phyloP scores from a whole-genome alignment of 306 rosid species.

The Vigna hirtella region DNA sequence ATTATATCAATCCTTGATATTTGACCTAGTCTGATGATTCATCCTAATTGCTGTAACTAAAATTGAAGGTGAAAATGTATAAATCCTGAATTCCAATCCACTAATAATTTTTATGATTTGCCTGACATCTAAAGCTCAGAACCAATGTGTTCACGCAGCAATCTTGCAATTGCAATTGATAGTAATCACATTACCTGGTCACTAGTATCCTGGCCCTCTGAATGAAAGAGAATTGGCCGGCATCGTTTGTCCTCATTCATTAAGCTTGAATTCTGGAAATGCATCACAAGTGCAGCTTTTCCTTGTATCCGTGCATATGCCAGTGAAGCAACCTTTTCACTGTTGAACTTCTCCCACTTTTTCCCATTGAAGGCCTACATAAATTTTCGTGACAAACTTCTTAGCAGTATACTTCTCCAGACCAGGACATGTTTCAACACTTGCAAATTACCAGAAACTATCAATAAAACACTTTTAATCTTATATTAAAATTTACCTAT shows the following conservation, averaged over 20 bases:
- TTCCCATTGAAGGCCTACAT: slow-evolving; percentile 89
- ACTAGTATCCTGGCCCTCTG: slow-evolving; percentile 79
- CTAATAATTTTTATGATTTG: neutral
- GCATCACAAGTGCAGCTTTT: slow-evolving; percentile 88
- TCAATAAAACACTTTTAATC: slow-evolving; percentile 4
- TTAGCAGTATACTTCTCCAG: slow-evolving; percentile 5
- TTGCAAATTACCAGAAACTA: slow-evolving; percentile 26
- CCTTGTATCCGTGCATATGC: slow-evolving; percentile 97
- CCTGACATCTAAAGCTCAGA: neutral
- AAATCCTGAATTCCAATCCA: slow-evolving; percentile 3
- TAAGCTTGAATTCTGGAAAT: slow-evolving; percentile 92
- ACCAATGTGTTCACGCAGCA: neutral
- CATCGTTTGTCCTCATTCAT: slow-evolving; percentile 97
- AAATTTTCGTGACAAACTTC: slow-evolving; percentile 23
- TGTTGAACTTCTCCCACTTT: slow-evolving; percentile 94
- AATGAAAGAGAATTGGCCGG: slow-evolving; percentile 89
- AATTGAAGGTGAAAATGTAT: slow-evolving; percentile 1
- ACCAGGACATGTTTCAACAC: slow-evolving; percentile 20
- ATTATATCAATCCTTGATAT: neutral
- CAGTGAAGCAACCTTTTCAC: slow-evolving; percentile 92
- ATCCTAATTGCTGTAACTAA: slow-evolving; percentile 1
- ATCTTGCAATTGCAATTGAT: slow-evolving; percentile 7
- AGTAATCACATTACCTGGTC: slow-evolving; percentile 66
- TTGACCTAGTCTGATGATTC: neutral
- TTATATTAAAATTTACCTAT: neutral